phyloP scores from a whole-genome alignment of 2,329 filamentous ascomycete genomes.

The Beauveria sp. region DNA sequence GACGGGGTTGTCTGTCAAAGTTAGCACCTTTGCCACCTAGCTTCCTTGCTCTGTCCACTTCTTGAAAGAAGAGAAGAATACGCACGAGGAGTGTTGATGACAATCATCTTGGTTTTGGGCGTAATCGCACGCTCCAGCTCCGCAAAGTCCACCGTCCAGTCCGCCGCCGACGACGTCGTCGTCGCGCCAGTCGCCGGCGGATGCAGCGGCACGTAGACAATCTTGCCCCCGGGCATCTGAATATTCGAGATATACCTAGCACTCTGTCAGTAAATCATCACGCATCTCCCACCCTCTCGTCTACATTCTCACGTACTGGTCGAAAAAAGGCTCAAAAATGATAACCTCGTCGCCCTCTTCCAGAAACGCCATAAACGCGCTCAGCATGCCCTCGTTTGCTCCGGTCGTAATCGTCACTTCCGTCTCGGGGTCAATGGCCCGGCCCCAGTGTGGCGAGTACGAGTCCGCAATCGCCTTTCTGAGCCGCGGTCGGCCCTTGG shows the following conservation, averaged over 20 bases:
- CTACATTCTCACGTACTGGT: slow-evolving; percentile 57
- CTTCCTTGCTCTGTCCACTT: neutral
- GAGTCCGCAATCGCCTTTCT: slow-evolving; percentile 90
- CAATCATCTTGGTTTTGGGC: slow-evolving; percentile 89
- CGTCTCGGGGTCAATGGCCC: slow-evolving; percentile 74
- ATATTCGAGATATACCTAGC: slow-evolving; percentile 88
- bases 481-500: slow-evolving; percentile 82
- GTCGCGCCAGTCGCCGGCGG: slow-evolving; percentile 74
- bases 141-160: slow-evolving; percentile 82
- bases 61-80: neutral
- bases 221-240: slow-evolving; percentile 92
- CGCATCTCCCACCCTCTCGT: neutral
- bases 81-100: slow-evolving; percentile 65
- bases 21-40: slow-evolving; percentile 11
- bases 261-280: neutral
- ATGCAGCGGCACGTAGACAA: slow-evolving; percentile 91
- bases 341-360: slow-evolving; percentile 95
- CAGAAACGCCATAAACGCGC: slow-evolving; percentile 95
- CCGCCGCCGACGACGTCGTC: slow-evolving; percentile 73
- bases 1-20: slow-evolving; percentile 70
- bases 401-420: slow-evolving; percentile 94
- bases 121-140: slow-evolving; percentile 77
- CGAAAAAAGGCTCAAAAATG: slow-evolving; percentile 96
- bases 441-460: slow-evolving; percentile 84
- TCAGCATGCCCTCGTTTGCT: slow-evolving; percentile 86